Conservation (phyloP, 306 rosid genomes). For the Nissolia schottii region DNA sequence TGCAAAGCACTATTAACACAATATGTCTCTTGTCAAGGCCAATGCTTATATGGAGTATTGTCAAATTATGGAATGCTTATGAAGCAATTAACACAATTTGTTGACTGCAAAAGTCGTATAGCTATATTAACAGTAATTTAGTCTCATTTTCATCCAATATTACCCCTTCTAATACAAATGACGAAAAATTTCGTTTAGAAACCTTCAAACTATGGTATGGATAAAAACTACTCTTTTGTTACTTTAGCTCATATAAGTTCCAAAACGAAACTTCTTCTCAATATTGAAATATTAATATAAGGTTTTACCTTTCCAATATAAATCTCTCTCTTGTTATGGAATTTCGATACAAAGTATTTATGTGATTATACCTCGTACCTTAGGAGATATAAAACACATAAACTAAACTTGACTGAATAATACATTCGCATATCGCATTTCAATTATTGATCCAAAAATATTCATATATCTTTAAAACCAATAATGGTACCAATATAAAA, state of each 20-base stretch:
- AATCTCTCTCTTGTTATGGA: no score
- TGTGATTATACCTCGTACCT: no score
- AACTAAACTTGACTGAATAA: background rate
- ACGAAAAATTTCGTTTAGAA: no score
- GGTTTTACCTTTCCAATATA: no score
- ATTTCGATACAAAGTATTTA: no score
- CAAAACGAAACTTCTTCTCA: no score
- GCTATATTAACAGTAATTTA: background rate
- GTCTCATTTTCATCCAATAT: background rate
- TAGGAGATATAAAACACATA: no score
- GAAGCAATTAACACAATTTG: background rate
- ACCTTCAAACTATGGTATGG: no score
- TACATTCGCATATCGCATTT: background rate
- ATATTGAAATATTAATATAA: no score
- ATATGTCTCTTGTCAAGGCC: background rate
- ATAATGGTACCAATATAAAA: background rate
- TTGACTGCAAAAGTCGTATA: background rate
- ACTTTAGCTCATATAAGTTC: no score
- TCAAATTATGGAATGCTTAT: background rate
- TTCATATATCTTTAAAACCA: background rate
- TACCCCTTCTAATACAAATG: no score
- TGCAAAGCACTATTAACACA: slow-evolving; percentile 12
- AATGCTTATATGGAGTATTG: background rate
- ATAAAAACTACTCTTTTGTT: no score
- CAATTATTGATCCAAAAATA: background rate